These are phyloP conservation scores for Phlebiopsis flavidoalba DNA, from an alignment of 768 basidiomycete species.

Conservation along the genomic window DNA sequence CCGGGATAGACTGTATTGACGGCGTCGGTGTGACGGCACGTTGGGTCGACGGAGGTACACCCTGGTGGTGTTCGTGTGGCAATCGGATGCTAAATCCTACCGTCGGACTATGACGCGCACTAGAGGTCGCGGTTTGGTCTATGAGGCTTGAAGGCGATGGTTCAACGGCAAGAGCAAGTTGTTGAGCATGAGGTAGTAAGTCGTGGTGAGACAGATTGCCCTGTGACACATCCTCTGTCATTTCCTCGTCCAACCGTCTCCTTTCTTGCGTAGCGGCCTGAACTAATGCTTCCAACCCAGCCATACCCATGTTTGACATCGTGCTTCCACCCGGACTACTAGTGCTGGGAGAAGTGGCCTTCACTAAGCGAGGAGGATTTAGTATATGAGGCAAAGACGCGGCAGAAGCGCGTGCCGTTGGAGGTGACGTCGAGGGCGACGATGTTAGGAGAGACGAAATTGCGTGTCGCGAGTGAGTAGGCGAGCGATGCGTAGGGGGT, in stretches of 20 bases:
- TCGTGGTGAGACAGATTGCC: neutral
- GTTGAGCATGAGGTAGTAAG: neutral
- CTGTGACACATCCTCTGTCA: neutral
- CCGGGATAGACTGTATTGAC: neutral
- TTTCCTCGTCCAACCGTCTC: constrained; percentile 38
- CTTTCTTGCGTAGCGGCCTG: constrained; percentile 68
- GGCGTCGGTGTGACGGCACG: neutral
- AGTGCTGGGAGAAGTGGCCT: neutral
- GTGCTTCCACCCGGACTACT: neutral
- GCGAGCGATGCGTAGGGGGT: neutral
- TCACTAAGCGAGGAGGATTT: constrained; percentile 1
- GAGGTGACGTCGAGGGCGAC: constrained; percentile 4
- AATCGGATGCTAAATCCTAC: neutral
- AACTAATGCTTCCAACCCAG: constrained; percentile 56
- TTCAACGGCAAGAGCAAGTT: neutral
- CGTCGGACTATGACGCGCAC: neutral
- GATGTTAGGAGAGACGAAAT: constrained; percentile 10
- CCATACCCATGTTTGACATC: constrained; percentile 6
- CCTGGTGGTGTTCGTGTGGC: neutral
- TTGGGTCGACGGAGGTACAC: no score
- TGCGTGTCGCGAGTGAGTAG: neutral
- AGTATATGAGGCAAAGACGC: constrained; percentile 12
- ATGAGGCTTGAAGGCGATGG: neutral
- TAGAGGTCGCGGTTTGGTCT: neutral
- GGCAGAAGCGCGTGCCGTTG: constrained; percentile 7